A percentile compares a stretch with the other conserved stretches of the same genome.
These are phyloP conservation scores for Thelephora aurantiotincta DNA, from an alignment of 768 basidiomycete species.

Conservation along the genomic window DNA sequence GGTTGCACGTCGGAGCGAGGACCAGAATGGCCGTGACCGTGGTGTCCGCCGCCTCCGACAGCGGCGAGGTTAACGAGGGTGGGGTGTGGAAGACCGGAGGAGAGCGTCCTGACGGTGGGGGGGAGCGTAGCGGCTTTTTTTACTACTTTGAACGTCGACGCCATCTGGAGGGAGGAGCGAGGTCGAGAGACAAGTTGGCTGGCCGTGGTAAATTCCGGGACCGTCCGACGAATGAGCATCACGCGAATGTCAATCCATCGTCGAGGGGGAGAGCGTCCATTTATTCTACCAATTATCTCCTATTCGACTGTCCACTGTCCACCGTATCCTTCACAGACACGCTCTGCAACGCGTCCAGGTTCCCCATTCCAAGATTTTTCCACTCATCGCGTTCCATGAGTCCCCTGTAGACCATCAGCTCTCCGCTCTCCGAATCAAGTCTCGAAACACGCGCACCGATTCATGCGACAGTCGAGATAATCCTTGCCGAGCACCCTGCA, in stretches of 20 bases:
- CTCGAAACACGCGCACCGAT: constrained; percentile 42
- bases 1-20: constrained; percentile 51
- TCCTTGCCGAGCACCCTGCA: constrained; percentile 63
- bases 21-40: constrained; percentile 36
- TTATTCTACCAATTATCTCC: constrained; percentile 10
- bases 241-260: too few species aligned
- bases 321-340: neutral
- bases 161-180: too few species aligned
- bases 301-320: neutral
- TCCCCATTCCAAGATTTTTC: constrained; percentile 67
- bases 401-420: constrained; percentile 32
- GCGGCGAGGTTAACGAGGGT: constrained; percentile 63
- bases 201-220: too few species aligned
- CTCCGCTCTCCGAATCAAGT: neutral
- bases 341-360: constrained; percentile 24
- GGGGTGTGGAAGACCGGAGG: constrained; percentile 68
- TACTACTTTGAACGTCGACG: constrained; percentile 46
- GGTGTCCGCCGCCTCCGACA: constrained; percentile 43
- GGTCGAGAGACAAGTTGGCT: too few species aligned
- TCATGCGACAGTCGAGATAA: constrained; percentile 84
- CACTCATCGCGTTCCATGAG: constrained; percentile 83
- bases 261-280: constrained; percentile 10
- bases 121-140: constrained; percentile 75
- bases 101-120: constrained; percentile 66
- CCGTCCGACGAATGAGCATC: too few species aligned